Evolutionary conservation across 2,329 filamentous ascomycete genomes (phyloP).

Genomic region (Orbilia javanica): DNA sequence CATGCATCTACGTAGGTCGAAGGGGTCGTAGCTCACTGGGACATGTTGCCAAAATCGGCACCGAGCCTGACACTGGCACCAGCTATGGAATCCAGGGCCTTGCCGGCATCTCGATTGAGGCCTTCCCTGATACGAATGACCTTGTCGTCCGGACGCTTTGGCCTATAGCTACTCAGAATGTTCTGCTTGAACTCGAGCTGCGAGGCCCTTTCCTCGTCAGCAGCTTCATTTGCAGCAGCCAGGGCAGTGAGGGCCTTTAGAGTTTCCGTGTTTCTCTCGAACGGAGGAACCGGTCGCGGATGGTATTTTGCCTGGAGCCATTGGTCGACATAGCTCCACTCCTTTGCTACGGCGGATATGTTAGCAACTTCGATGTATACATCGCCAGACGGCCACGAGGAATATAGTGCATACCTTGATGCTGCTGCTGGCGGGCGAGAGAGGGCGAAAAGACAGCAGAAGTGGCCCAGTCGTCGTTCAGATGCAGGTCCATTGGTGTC

Average conservation of each 20-base stretch:
- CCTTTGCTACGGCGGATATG: conserved; percentile 75
- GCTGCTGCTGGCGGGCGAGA: conserved; percentile 66
- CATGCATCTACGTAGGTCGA: background rate
- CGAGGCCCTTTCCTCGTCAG: conserved; percentile 76
- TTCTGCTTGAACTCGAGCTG: conserved; percentile 73
- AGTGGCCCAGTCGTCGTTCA: conserved; percentile 61
- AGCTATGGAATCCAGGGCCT: conserved; percentile 46
- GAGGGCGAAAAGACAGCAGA: conserved; percentile 77
- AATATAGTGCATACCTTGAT: conserved; percentile 36
- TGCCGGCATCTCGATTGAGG: conserved; percentile 46
- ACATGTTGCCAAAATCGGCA: conserved; percentile 37
- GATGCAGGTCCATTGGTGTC: conserved; percentile 8
- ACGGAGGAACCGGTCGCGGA: conserved; percentile 74
- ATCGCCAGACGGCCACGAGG: no score
- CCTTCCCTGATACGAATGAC: conserved; percentile 42
- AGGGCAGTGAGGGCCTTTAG: conserved; percentile 80
- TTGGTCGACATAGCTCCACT: conserved; percentile 88
- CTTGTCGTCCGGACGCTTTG: conserved; percentile 42
- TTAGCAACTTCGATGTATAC: conserved; percentile 67
- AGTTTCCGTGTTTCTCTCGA: conserved; percentile 89
- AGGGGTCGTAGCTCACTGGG: conserved; percentile 13
- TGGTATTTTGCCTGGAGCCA: conserved; percentile 82
- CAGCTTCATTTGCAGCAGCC: conserved; percentile 80
- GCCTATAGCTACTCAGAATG: conserved; percentile 70
- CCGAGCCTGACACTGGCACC: conserved; percentile 41